A percentile compares a stretch with the other conserved stretches of the same genome.
Evolutionary conservation across 2,329 filamentous ascomycete species (phyloP).

Genomic region (Volutella citrinella): DNA sequence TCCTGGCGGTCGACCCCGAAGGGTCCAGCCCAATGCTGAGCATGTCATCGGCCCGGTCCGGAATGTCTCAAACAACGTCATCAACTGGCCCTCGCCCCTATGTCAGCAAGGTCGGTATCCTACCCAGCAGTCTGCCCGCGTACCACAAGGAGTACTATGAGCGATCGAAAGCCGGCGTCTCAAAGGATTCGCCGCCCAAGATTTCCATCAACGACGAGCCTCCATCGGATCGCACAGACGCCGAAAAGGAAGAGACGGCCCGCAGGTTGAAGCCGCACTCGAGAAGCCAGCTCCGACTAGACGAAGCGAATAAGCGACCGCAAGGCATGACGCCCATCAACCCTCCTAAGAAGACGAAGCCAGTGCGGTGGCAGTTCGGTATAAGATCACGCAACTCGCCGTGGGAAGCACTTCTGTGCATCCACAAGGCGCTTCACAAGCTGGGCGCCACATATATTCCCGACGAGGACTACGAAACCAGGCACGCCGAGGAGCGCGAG

Average conservation of each 20-base stretch:
- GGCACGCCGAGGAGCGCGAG: slow-evolving; percentile 41
- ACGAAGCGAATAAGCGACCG: slow-evolving; percentile 59
- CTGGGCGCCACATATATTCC: slow-evolving; percentile 86
- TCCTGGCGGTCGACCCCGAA: slow-evolving; percentile 34
- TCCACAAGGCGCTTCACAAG: slow-evolving; percentile 86
- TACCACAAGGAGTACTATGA: slow-evolving; percentile 92
- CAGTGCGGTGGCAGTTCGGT: slow-evolving; percentile 95
- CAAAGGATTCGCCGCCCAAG: slow-evolving; percentile 40
- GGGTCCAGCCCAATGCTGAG: slow-evolving; percentile 50
- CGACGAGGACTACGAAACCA: slow-evolving; percentile 56
- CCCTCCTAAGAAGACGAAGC: slow-evolving; percentile 69
- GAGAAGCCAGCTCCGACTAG: slow-evolving; percentile 65
- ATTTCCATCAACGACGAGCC: slow-evolving; percentile 47
- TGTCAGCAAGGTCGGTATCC: slow-evolving; percentile 82
- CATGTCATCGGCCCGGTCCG: slow-evolving; percentile 54
- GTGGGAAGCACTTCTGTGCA: slow-evolving; percentile 89
- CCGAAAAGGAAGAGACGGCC: slow-evolving; percentile 78
- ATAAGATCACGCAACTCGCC: slow-evolving; percentile 93
- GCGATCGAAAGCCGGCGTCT: slow-evolving; percentile 55
- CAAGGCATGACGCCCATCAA: slow-evolving; percentile 61
- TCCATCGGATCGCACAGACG: slow-evolving; percentile 54
- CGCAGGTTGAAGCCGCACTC: slow-evolving; percentile 84
- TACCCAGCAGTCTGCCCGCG: slow-evolving; percentile 85
- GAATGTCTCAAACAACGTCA: slow-evolving; percentile 46
- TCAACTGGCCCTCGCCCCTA: slow-evolving; percentile 54